Evolutionary conservation across 495 filamentous ascomycete species (phyloP), one percentile per base, ranked within the genome.

Genomic region (Trichoderma reesei): DNA sequence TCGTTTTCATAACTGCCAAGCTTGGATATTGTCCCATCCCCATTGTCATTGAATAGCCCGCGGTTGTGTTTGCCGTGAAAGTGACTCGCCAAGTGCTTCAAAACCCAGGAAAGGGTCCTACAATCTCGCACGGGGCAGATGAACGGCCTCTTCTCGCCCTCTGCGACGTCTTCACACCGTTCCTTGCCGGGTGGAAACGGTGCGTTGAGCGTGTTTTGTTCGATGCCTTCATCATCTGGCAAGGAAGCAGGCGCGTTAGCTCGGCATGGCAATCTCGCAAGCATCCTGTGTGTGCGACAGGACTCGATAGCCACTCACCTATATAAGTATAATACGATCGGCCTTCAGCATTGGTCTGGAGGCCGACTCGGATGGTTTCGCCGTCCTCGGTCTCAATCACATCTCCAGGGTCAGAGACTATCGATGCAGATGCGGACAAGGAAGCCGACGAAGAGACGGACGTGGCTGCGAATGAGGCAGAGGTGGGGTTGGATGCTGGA

Each of bases 11-110:
- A 72, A 0, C n/a, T 62, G 20, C 63, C 65, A 5, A 68, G 36
- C 26, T 68, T 26, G 16, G 73, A 69, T 7, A 77, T 59, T 0
- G 74, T 78, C 0, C 76, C 75, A n/a, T 76, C 73, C 42, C 65
- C 42, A 38, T 77, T 74, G 48, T 78, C 75, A 42, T 77, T 73
- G 3, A 76, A 61, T 14, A 68, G 8, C 5, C 26, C 18, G 2
- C 64, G 64, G n/a, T 64, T 66, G 56, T 78, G 76, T 3, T 20
- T 38, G 34, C 41, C 63, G 18, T 38, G 26, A 39, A 44, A 46
- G 38, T 65, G 63, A 6, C 1, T 0, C 16, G 51, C 54, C 20
- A 65, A 7, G 1, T 20, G 11, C 20, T 14, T 26, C 37, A 60
- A 14, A 20, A 6, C 37, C 10, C 34, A n/a, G n/a, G 59, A 8